Conservation (phyloP, 306 rosid species). For the Cucumis melo region DNA sequence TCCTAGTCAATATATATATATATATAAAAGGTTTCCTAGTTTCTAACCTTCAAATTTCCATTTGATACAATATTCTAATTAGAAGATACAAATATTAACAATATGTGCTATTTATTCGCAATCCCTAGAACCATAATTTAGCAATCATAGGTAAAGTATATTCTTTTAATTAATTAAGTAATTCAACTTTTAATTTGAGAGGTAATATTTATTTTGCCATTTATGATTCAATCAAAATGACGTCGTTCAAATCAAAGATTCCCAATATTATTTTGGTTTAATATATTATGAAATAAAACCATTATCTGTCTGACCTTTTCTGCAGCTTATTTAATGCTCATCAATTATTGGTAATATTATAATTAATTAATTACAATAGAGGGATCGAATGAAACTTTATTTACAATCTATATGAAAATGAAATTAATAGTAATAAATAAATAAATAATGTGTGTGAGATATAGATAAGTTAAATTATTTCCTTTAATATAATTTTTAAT, state of each 20-base stretch:
- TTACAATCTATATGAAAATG: not conserved
- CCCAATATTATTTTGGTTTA: not conserved
- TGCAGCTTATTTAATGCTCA: not conserved
- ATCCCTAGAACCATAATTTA: not conserved
- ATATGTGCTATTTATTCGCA: too few relatives aligned
- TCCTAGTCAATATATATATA: too few relatives aligned
- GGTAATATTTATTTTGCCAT: not conserved
- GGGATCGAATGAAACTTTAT: too few relatives aligned
- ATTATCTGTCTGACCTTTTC: not conserved
- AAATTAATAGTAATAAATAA: not conserved
- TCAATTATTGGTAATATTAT: not conserved
- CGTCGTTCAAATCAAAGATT: not conserved
- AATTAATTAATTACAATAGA: not conserved
- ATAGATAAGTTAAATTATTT: not conserved
- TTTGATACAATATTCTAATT: too few relatives aligned
- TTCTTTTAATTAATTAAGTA: not conserved
- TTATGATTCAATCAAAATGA: not conserved
- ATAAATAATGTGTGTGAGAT: not conserved
- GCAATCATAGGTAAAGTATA: not conserved
- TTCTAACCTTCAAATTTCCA: too few relatives aligned
- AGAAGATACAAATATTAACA: too few relatives aligned
- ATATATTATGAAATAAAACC: not conserved
- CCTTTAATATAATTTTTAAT: not conserved
- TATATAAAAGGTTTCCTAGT: too few relatives aligned
- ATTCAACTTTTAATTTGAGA: not conserved